phyloP scores from a whole-genome alignment of 257 asterid genomes.

The Fraxinus anomala region DNA sequence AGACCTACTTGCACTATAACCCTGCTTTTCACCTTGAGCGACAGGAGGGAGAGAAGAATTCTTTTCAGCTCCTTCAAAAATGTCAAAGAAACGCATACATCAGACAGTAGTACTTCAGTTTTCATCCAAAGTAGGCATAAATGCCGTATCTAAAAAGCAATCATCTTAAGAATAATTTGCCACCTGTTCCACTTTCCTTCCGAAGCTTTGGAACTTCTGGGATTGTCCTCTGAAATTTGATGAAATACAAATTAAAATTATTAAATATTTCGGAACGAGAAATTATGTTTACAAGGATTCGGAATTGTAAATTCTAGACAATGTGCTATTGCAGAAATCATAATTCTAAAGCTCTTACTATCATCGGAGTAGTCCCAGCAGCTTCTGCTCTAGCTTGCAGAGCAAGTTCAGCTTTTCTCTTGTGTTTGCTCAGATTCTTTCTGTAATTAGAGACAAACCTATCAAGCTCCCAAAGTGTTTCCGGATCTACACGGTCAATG shows the following conservation, averaged over 20 bases:
- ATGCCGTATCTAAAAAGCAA: constrained; percentile 1
- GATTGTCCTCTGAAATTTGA: constrained; percentile 49
- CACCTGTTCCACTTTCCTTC: constrained; percentile 51
- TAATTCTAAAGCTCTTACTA: constrained; percentile 42
- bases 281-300: neutral
- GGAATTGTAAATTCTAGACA: neutral
- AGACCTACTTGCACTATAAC: constrained; percentile 54
- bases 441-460: constrained; percentile 88
- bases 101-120: constrained; percentile 16
- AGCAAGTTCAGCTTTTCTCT: constrained; percentile 89
- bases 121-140: neutral
- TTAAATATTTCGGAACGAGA: neutral
- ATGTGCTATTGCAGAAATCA: neutral
- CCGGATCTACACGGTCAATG: constrained; percentile 86
- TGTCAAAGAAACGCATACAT: constrained; percentile 2
- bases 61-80: constrained; percentile 42
- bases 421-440: constrained; percentile 87
- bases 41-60: constrained; percentile 30
- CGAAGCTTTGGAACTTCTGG: constrained; percentile 34
- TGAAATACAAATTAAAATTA: neutral
- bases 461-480: constrained; percentile 98
- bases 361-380: constrained; percentile 40
- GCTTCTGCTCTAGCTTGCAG: constrained; percentile 52
- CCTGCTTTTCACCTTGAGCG: constrained; percentile 48
- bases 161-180: neutral